Base-by-base conservation (phyloP, 805 yeast genomes). In the Yarrowia phangngaensis region DNA sequence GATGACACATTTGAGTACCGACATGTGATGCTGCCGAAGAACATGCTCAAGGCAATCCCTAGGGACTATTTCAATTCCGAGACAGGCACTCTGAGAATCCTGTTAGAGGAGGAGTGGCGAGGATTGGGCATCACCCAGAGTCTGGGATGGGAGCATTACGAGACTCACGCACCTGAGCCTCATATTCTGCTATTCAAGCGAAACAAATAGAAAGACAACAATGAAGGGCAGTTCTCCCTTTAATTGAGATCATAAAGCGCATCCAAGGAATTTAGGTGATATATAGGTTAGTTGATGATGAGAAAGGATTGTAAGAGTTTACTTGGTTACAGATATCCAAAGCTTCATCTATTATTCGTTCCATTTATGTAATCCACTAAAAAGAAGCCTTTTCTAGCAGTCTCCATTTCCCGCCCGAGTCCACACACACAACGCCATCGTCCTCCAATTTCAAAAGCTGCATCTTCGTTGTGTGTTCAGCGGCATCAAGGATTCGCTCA, bases 131-230 rank as follows among this genome's bases (percentile, higher is more conserved):
- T 92, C 60, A 92, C 97, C 6, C 99, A 92, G 66, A 84, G 95
- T 27, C 71, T 92, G 53, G 98, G 98, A 1, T 92, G 98, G 98
- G 92, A 76, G 49, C 98, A 92, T 66, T 92, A 90, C 62, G 98
- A 92, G 61, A 89, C 95, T 31, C 98, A 92, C 64, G 84, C 97
- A 1, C 99, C 99, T 33, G 99, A 92, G 66, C 99, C 99, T 19
- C 98, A 92, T 63, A 92, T 92, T 53, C 70, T 92, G 54, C 72
- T 92, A 53, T 92, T 92, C 69, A 83, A 84, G 68, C 55, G 64
- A 46, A 41, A 41, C 48, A 41, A 41, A 7, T 41, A 30, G 20
- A 8, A n/a, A 22, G 43, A 31, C 15, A 9, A 23, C 16, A 23
- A n/a, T n/a, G n/a, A n/a, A n/a, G n/a, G n/a, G n/a, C n/a, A n/a